phyloP scores from a whole-genome alignment of 2,329 filamentous ascomycete species.

The Dactylellina sp. region DNA sequence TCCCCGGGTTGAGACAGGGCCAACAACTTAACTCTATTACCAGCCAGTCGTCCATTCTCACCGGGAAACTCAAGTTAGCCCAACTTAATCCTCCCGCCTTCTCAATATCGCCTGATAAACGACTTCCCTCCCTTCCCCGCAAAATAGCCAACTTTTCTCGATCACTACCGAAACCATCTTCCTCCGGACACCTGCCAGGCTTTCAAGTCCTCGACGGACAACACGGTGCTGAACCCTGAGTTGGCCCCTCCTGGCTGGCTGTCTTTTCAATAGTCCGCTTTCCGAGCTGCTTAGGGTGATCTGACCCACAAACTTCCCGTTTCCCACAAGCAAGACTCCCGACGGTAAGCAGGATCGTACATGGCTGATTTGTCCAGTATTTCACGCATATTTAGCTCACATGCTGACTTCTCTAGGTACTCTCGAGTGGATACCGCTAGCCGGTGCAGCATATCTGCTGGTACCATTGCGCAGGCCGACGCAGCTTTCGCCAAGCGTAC shows the following conservation, averaged over 20 bases:
- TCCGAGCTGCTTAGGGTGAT: slow-evolving; percentile 37
- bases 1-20: slow-evolving; percentile 55
- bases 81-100: slow-evolving; percentile 55
- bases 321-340: slow-evolving; percentile 35
- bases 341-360: slow-evolving; percentile 27
- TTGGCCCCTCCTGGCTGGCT: slow-evolving; percentile 38
- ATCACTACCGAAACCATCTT: slow-evolving; percentile 40
- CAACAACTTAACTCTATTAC: slow-evolving; percentile 55
- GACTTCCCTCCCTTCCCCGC: slow-evolving; percentile 58
- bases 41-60: slow-evolving; percentile 44
- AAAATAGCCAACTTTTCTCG: slow-evolving; percentile 52
- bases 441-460: slow-evolving; percentile 20
- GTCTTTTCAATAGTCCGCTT: slow-evolving; percentile 19
- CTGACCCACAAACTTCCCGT: slow-evolving; percentile 36
- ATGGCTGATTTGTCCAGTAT: slow-evolving; percentile 20
- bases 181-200: slow-evolving; percentile 21
- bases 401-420: slow-evolving; percentile 14
- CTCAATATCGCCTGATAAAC: slow-evolving; percentile 56
- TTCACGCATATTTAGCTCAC: slow-evolving; percentile 35
- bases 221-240: slow-evolving; percentile 53
- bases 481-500: slow-evolving; percentile 42
- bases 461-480: slow-evolving; percentile 33
- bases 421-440: slow-evolving; percentile 14
- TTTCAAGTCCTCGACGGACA: slow-evolving; percentile 35
- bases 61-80: slow-evolving; percentile 49